These are phyloP conservation scores for Fusarium heterosporum DNA, from an alignment of 2,329 filamentous ascomycete genomes.

Conservation along the genomic window DNA sequence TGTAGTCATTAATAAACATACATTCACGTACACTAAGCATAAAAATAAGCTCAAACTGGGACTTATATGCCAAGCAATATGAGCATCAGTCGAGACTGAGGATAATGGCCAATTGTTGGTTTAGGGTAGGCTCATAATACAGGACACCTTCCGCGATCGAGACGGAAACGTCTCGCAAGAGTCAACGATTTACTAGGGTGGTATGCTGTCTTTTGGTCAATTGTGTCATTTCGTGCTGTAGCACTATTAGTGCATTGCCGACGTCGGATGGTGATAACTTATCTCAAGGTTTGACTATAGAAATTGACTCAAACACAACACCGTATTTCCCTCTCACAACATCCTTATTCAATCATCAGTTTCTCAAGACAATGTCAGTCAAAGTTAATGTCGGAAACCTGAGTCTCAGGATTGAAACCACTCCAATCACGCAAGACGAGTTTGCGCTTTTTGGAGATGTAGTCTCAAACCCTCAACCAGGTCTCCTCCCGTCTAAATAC, in stretches of 20 bases:
- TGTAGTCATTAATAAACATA: neutral
- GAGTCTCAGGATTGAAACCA: conserved; percentile 61
- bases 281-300: neutral
- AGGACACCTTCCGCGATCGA: neutral
- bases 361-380: conserved; percentile 41
- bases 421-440: conserved; percentile 73
- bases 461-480: conserved; percentile 76
- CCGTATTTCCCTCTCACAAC: neutral
- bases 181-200: neutral
- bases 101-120: neutral
- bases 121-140: neutral
- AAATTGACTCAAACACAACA: conserved; percentile 12
- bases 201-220: neutral
- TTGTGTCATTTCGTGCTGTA: conserved; percentile 57
- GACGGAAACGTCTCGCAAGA: neutral
- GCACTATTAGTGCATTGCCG: neutral
- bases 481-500: conserved; percentile 61
- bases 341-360: neutral
- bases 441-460: conserved; percentile 89
- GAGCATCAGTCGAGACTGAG: neutral
- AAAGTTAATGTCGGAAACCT: conserved; percentile 43
- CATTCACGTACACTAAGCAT: neutral
- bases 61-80: neutral
- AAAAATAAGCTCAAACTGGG: neutral
- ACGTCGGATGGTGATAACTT: conserved; percentile 15